These are phyloP conservation scores for Melampsora abietis-canadensis DNA, from an alignment of 1,284 basidiomycete genomes.

Conservation along the genomic window DNA sequence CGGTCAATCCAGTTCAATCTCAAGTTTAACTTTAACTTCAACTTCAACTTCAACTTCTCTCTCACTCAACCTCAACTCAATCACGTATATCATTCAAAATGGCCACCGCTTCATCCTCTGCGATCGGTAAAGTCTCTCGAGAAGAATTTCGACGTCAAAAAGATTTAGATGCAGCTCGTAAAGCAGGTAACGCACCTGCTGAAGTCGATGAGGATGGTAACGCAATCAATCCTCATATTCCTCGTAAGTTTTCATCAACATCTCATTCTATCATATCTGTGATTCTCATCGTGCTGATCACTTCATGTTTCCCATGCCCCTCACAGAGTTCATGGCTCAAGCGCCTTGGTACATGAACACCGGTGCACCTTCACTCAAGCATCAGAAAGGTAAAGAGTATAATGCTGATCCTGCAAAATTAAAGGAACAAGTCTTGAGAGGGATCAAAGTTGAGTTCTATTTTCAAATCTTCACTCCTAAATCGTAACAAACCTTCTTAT, in stretches of 20 bases:
- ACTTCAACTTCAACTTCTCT: not conserved
- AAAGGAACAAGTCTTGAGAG: slow-evolving; percentile 87
- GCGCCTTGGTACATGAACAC: slow-evolving; percentile 98
- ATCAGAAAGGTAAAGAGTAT: slow-evolving; percentile 67
- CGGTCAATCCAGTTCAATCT: not conserved
- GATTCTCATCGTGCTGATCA: too few species aligned
- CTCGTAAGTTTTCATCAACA: slow-evolving; percentile 62
- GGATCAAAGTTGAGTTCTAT: slow-evolving; percentile 61
- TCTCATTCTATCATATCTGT: not conserved
- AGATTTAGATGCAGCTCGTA: slow-evolving; percentile 86
- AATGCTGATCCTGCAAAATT: slow-evolving; percentile 68
- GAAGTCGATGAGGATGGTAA: slow-evolving; percentile 90
- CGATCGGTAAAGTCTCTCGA: slow-evolving; percentile 76
- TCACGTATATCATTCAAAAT: slow-evolving; percentile 27
- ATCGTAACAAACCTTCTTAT: not conserved
- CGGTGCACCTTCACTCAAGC: slow-evolving; percentile 81
- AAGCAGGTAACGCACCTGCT: slow-evolving; percentile 93
- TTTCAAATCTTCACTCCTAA: not conserved
- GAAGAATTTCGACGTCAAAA: slow-evolving; percentile 91
- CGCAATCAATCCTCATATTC: slow-evolving; percentile 97
- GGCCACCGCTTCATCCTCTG: slow-evolving; percentile 52
- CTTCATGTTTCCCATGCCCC: slow-evolving; percentile 59
- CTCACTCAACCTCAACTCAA: not conserved
- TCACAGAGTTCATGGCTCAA: slow-evolving; percentile 66
- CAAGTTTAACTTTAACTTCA: not conserved